A percentile compares a stretch with the other conserved stretches of the same genome.
Evolutionary conservation across 2,329 filamentous ascomycete species (phyloP).

Genomic region (Exophiala mesophila): DNA sequence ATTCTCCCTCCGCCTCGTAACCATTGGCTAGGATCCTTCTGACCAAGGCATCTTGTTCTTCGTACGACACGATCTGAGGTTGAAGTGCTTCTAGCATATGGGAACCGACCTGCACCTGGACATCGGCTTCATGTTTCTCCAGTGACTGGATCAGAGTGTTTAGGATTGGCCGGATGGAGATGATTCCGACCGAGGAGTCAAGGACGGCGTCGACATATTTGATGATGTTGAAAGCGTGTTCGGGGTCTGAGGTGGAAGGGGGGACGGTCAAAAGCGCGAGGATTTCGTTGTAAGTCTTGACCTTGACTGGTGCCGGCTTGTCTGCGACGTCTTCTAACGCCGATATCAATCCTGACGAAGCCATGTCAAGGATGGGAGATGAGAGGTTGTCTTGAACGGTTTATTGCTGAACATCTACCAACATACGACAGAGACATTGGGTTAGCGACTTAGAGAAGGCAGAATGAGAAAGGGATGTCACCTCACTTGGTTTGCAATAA

Average conservation of each 20-base stretch:
- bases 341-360: constrained; percentile 45
- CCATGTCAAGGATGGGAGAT: constrained; percentile 34
- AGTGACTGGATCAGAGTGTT: constrained; percentile 62
- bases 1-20: constrained; percentile 79
- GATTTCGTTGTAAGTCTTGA: constrained; percentile 54
- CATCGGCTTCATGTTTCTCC: constrained; percentile 50
- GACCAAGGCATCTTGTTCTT: constrained; percentile 76
- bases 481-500: too few species aligned
- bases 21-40: constrained; percentile 78
- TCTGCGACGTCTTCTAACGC: constrained; percentile 47
- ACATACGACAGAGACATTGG: too few species aligned
- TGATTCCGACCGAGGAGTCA: constrained; percentile 65
- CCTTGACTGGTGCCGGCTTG: constrained; percentile 42
- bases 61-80: constrained; percentile 66
- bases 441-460: too few species aligned
- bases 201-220: constrained; percentile 65
- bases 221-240: constrained; percentile 20
- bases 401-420: too few species aligned
- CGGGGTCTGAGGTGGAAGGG: constrained; percentile 34
- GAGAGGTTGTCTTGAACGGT: too few species aligned
- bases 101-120: constrained; percentile 70
- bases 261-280: constrained; percentile 52
- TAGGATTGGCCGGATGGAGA: constrained; percentile 68
- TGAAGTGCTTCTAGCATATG: constrained; percentile 65
- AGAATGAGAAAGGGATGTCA: too few species aligned